Percentiles rank a stretch among this genome's conserved stretches.
phyloP scores from a whole-genome alignment of 2,329 filamentous ascomycete genomes.

The Ceratocystis colombiana region DNA sequence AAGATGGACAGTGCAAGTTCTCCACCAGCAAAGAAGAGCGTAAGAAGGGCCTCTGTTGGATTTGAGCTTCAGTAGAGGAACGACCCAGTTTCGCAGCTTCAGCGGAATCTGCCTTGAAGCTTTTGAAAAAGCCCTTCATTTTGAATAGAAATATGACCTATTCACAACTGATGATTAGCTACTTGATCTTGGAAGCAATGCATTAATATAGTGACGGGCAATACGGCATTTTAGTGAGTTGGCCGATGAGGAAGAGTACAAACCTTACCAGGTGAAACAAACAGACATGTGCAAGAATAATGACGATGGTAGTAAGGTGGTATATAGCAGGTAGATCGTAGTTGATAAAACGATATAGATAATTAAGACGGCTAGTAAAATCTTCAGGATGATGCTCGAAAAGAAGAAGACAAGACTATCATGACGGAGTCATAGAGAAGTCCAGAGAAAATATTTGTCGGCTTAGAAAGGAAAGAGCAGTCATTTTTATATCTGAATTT shows the following conservation, averaged over 20 bases:
- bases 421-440: background rate
- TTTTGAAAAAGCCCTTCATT: conserved; percentile 4
- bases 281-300: no score
- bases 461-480: background rate
- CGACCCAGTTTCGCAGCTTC: background rate
- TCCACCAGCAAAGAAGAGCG: conserved; percentile 44
- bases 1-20: conserved; percentile 71
- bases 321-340: no score
- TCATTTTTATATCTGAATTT: conserved; percentile 11
- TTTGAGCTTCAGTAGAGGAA: background rate
- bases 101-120: background rate
- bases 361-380: background rate
- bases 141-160: no score
- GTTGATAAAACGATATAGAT: background rate
- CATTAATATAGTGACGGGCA: no score
- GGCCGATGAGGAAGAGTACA: no score
- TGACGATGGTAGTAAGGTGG: no score
- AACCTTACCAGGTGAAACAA: no score
- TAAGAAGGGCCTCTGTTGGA: conserved; percentile 14
- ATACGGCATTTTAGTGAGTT: no score
- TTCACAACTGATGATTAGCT: no score
- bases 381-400: background rate
- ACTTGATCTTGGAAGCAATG: no score
- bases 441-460: background rate
- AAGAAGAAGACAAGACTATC: conserved; percentile 13